Percentiles rank a stretch among this genome's conserved stretches.
Evolutionary conservation across 2,329 filamentous ascomycete genomes (phyloP).

Genomic region (Stylonectria norvegica): DNA sequence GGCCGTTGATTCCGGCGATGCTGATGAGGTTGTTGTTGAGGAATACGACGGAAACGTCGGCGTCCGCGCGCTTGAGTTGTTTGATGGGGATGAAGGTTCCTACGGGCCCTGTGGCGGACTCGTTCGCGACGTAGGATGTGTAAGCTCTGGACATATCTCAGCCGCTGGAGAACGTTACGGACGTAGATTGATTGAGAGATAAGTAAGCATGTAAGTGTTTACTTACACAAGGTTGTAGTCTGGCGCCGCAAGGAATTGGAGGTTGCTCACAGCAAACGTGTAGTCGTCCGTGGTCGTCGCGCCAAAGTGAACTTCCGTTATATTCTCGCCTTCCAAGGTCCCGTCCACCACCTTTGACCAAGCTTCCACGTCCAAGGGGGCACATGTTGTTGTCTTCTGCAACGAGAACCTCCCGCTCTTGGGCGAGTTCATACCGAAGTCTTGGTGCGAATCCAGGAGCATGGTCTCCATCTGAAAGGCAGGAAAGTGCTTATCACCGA

Average conservation of each 20-base stretch:
- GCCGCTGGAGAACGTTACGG: no score
- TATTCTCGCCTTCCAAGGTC: neutral
- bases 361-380: slow-evolving; percentile 1
- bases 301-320: slow-evolving; percentile 3
- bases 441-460: slow-evolving; percentile 1
- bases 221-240: slow-evolving; percentile 2
- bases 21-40: slow-evolving; percentile 3
- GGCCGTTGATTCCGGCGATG: neutral
- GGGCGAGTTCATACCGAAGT: slow-evolving; percentile 3
- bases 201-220: no score
- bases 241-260: neutral
- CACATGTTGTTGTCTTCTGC: neutral
- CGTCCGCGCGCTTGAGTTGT: neutral
- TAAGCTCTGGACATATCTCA: no score
- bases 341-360: neutral
- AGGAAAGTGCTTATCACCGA: neutral
- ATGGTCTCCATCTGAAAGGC: slow-evolving; percentile 4
- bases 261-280: slow-evolving; percentile 3
- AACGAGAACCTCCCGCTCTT: neutral
- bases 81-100: slow-evolving; percentile 2
- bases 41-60: slow-evolving; percentile 1
- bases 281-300: neutral
- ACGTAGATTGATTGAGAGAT: no score
- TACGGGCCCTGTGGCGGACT: no score
- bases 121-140: neutral